Evolutionary conservation across 2,329 filamentous ascomycete genomes (phyloP), one percentile per base, ranked within the genome.

Genomic region (Annulohypoxylon truncatum): DNA sequence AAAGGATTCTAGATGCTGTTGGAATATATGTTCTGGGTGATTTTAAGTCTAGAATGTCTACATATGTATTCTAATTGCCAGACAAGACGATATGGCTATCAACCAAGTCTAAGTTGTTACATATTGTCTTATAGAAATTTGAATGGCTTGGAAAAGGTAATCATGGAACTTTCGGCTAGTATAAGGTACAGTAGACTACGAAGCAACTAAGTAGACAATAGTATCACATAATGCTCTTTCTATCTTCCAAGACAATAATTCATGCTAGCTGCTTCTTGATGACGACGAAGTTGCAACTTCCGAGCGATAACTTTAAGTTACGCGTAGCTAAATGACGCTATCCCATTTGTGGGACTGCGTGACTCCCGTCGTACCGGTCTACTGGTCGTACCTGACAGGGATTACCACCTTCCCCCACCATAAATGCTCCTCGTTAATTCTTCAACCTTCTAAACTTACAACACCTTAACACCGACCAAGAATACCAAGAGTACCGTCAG

Each of bases 301-400:
- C 6, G 9, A 40, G 8, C 18, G 35, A 7, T 18, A 40, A 18
- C 33, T 38, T 18, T 10, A 22, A 20, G 15, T 42, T 40, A 40
- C 15, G 35, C 5, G 20, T 22, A 42, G 9, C 38, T 57, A 55
- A 15, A 44, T 29, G 40, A 22, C 38, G 15, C 38, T 22, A 42
- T 42, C 18, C 7, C 10, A 22, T 42, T 42, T 40, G 15, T 40
- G 35, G 35, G 6, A 48, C 40, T 51, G 61, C 61, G n/a, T 66
- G 56, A 56, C 31, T 6, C 35, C 9, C 44, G 26, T 48, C 47
- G 15, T 31, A 55, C 51, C 35, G 20, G 26, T 56, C 44, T 31
- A 55, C 51, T 35, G 20, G 31, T 60, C 38, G 66, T 68, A 61
- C 62, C 63, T 68, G 62, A 63, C 66, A 68, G 66, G 62, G 62